phyloP scores from a whole-genome alignment of 164 flowering plant genomes.

The Chimonanthus praecox region DNA sequence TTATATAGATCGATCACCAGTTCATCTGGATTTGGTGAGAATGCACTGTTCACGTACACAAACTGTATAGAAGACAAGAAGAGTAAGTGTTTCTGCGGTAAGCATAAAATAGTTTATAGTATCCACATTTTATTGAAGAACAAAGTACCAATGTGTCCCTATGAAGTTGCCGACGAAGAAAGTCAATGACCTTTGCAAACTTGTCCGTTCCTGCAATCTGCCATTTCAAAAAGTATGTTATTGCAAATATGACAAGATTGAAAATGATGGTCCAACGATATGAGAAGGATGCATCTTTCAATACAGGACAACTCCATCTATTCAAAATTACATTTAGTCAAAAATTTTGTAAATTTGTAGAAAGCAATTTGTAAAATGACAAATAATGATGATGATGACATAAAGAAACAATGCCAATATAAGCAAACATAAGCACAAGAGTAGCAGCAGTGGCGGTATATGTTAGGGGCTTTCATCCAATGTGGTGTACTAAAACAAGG shows the following conservation, averaged over 20 bases:
- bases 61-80: constrained; percentile 34
- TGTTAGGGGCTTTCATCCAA: too few relatives aligned
- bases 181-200: constrained; percentile 88
- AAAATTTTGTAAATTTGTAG: too few relatives aligned
- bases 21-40: constrained; percentile 95
- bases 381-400: too few relatives aligned
- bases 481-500: too few relatives aligned
- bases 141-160: constrained; percentile 56
- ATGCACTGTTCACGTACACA: constrained; percentile 93
- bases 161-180: constrained; percentile 81
- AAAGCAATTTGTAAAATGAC: too few relatives aligned
- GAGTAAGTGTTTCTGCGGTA: constrained; percentile 3
- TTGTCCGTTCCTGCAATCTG: constrained; percentile 82
- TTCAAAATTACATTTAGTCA: too few relatives aligned
- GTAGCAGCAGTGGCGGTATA: too few relatives aligned
- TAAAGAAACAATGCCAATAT: too few relatives aligned
- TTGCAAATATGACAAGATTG: neutral
- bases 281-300: too few relatives aligned
- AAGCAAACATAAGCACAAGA: too few relatives aligned
- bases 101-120: neutral
- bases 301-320: too few relatives aligned
- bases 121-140: neutral
- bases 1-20: constrained; percentile 71
- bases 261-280: neutral
- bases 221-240: constrained; percentile 7